phyloP scores from a whole-genome alignment of 1,284 basidiomycete genomes.

The Phaffia rhodozyma region DNA sequence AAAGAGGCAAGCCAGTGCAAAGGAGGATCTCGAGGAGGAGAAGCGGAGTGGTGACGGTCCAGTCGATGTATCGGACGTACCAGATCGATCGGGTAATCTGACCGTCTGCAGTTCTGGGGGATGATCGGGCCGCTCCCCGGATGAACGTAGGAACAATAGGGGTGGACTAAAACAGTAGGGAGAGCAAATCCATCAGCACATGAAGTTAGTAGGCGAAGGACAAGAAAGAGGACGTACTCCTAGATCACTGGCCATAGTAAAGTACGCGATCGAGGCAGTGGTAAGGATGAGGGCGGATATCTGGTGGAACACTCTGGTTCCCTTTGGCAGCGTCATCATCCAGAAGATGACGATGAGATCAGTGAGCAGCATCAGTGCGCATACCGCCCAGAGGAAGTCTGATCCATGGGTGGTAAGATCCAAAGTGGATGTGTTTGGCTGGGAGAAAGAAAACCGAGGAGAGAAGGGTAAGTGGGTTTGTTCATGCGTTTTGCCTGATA shows the following conservation, averaged over 20 bases:
- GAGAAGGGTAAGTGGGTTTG: no score
- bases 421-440: conserved; percentile 36
- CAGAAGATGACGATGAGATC: conserved; percentile 37
- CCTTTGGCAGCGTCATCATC: conserved; percentile 36
- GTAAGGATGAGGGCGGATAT: conserved; percentile 36
- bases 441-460: conserved; percentile 18
- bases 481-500: no score
- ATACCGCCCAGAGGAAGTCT: conserved; percentile 49
- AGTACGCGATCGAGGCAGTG: conserved; percentile 38
- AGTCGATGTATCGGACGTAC: conserved; percentile 48
- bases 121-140: conserved; percentile 23
- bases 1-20: conserved; percentile 43
- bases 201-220: background rate
- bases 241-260: conserved; percentile 6
- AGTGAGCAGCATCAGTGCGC: conserved; percentile 40
- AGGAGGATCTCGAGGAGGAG: conserved; percentile 45
- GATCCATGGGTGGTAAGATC: conserved; percentile 39
- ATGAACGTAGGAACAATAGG: conserved; percentile 42
- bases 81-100: conserved; percentile 43
- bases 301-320: conserved; percentile 43
- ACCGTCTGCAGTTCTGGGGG: conserved; percentile 24
- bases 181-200: background rate
- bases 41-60: conserved; percentile 48
- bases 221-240: background rate
- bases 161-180: conserved; percentile 39